Evolutionary conservation across 805 yeast genomes (phyloP), one percentile per base, ranked within the genome.

Genomic region (Barnettozyma californica): DNA sequence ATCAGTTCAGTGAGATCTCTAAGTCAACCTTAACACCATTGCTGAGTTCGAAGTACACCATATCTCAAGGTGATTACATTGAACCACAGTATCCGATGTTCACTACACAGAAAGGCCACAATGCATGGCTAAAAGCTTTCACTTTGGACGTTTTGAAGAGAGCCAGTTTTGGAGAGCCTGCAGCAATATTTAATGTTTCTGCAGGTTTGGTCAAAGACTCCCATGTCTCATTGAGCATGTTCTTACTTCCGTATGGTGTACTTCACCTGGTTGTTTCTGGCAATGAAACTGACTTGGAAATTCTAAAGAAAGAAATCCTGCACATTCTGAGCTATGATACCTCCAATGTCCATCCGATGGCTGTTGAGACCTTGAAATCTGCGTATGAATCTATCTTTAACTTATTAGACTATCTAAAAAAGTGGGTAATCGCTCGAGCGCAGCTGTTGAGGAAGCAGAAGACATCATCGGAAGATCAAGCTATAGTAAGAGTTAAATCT

Each of bases 341-440:
- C 4, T 68, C 71, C 8, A 54, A 61, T 2, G 63, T 74, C 18
- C 74, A 77, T 16, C 80, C 81, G 26, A 79, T 80, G 43, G 71
- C 76, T 42, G 68, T 78, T 2, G 92, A 84, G 51, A 78, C 76
- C 50, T 61, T 85, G 50, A 80, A 78, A 55, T 67, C 78, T 40
- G 84, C 89, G 54, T 87, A 80, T 57, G 86, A 86, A 50, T 72
- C 89, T 0, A 76, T 90, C 0, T 89, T 94, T 58, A 80, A 81
- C 37, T 80, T 91, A 4, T 67, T 91, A 25, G 98, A 94, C 59
- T 89, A 90, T 59, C 79, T 90, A 53, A 79, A 83, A 49, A 88
- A 85, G 56, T 90, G 97, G 96, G 59, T 58, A 0, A 58, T 57
- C 44, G 46, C 61, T 2, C 53, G 63, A 46, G 56, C 54, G 21